These are phyloP conservation scores for Ascochyta viciae-villosae DNA, from an alignment of 2,329 filamentous ascomycete species.

Conservation along the genomic window DNA sequence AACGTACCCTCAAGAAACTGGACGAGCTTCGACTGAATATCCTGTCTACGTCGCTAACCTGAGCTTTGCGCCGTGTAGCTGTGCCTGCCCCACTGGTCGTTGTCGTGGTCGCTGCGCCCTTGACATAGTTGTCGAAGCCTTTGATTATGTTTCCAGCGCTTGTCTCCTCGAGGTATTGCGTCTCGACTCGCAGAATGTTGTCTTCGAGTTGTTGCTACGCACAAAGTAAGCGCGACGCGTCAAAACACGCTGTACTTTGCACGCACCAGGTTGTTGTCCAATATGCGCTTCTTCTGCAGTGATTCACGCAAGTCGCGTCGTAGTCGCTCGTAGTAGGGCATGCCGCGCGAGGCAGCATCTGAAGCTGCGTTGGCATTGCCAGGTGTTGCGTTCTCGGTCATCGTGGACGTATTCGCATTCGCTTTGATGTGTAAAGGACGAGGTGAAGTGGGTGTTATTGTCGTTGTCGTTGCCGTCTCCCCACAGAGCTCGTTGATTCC, in stretches of 20 bases:
- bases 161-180: slow-evolving; percentile 86
- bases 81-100: slow-evolving; percentile 51
- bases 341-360: slow-evolving; percentile 57
- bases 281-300: slow-evolving; percentile 68
- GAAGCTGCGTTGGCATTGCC: slow-evolving; percentile 43
- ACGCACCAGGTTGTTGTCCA: slow-evolving; percentile 67
- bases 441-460: background rate
- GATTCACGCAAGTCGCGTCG: slow-evolving; percentile 71
- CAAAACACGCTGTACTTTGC: slow-evolving; percentile 2
- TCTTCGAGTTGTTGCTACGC: slow-evolving; percentile 72
- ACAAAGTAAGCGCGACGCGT: slow-evolving; percentile 22
- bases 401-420: slow-evolving; percentile 26
- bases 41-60: slow-evolving; percentile 72
- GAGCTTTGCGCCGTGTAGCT: slow-evolving; percentile 65
- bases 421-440: background rate
- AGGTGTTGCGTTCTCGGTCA: slow-evolving; percentile 59
- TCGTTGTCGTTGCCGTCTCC: background rate
- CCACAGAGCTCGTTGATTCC: background rate
- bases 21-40: slow-evolving; percentile 66
- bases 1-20: slow-evolving; percentile 48
- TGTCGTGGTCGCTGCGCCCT: slow-evolving; percentile 72
- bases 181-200: slow-evolving; percentile 82
- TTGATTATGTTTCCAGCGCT: slow-evolving; percentile 92
- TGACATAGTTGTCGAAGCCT: slow-evolving; percentile 98
- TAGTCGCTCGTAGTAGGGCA: slow-evolving; percentile 76